phyloP scores from a whole-genome alignment of 2,329 filamentous ascomycete species.

The Chrysoporthe puriensis region DNA sequence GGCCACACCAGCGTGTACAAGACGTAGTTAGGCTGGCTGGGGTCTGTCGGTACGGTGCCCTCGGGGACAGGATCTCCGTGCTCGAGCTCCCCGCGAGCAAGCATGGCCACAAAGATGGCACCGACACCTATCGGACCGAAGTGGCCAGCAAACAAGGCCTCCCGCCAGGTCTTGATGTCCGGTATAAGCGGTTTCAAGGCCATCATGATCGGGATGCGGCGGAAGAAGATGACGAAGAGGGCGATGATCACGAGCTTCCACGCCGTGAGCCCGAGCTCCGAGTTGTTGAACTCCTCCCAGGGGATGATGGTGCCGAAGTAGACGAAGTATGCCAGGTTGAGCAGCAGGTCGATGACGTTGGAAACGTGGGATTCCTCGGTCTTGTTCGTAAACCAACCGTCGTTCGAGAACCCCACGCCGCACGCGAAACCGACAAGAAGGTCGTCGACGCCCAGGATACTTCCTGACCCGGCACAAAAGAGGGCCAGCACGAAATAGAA shows the following conservation, averaged over 20 bases:
- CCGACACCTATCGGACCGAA: slow-evolving; percentile 98
- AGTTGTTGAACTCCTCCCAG: slow-evolving; percentile 87
- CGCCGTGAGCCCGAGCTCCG: slow-evolving; percentile 72
- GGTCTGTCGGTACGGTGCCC: slow-evolving; percentile 58
- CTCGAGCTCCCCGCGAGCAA: slow-evolving; percentile 91
- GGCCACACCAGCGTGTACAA: slow-evolving; percentile 92
- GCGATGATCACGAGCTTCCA: slow-evolving; percentile 94
- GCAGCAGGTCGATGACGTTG: slow-evolving; percentile 96
- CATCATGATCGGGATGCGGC: slow-evolving; percentile 94
- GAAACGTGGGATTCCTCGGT: slow-evolving; percentile 98
- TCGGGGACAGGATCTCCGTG: slow-evolving; percentile 75
- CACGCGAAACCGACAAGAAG: slow-evolving; percentile 91
- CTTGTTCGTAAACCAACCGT: slow-evolving; percentile 98
- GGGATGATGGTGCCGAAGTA: slow-evolving; percentile 97
- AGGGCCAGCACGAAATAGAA: slow-evolving; percentile 98
- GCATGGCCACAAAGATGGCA: slow-evolving; percentile 91
- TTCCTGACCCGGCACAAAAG: slow-evolving; percentile 93
- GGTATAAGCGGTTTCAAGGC: slow-evolving; percentile 88
- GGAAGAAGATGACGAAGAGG: slow-evolving; percentile 93
- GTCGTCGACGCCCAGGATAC: slow-evolving; percentile 89
- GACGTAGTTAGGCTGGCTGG: slow-evolving; percentile 61
- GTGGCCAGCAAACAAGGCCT: slow-evolving; percentile 94
- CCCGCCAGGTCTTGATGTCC: slow-evolving; percentile 97
- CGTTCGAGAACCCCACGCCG: slow-evolving; percentile 98
- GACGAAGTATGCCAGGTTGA: slow-evolving; percentile 98